Percentiles rank a stretch among this genome's conserved stretches.
Conservation (phyloP, 2,329 filamentous ascomycete species). For the Phyllachora maydis region DNA sequence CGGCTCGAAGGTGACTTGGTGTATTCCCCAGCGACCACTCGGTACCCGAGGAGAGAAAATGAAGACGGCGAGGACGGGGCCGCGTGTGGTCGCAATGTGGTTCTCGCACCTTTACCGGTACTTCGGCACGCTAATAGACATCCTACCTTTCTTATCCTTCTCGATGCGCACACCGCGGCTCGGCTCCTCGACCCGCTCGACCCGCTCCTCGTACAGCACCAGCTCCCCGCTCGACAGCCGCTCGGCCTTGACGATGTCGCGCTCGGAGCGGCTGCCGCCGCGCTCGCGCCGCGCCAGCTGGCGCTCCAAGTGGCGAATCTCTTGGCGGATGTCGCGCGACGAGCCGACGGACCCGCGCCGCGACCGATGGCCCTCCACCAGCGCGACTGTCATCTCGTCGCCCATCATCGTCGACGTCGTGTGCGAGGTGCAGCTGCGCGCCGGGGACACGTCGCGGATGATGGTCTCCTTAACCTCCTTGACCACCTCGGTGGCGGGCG, state of each 20-base stretch:
- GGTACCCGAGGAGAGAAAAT: too few relatives aligned
- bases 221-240: conserved; percentile 38
- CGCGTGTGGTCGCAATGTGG: too few relatives aligned
- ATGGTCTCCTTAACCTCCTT: conserved; percentile 24
- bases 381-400: conserved; percentile 13
- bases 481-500: conserved; percentile 16
- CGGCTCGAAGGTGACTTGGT: too few relatives aligned
- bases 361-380: conserved; percentile 12
- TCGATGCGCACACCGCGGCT: conserved; percentile 47
- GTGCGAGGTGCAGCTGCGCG: conserved; percentile 16
- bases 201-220: conserved; percentile 38
- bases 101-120: conserved; percentile 36
- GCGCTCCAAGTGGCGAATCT: conserved; percentile 51
- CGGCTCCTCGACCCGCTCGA: conserved; percentile 32
- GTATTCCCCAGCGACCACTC: too few relatives aligned
- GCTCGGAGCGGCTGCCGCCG: conserved; percentile 20
- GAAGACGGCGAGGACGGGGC: too few relatives aligned
- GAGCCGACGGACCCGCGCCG: too few relatives aligned
- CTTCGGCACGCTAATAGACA: conserved; percentile 65
- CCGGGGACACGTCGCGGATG: conserved; percentile 27
- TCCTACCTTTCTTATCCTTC: conserved; percentile 91
- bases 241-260: conserved; percentile 34
- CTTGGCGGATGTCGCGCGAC: conserved; percentile 32
- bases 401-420: conserved; percentile 13
- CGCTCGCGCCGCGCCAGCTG: conserved; percentile 24